Evolutionary conservation across 768 basidiomycete genomes (phyloP), one percentile per base, ranked within the genome.

Genomic region (Cantharellus anzutake): DNA sequence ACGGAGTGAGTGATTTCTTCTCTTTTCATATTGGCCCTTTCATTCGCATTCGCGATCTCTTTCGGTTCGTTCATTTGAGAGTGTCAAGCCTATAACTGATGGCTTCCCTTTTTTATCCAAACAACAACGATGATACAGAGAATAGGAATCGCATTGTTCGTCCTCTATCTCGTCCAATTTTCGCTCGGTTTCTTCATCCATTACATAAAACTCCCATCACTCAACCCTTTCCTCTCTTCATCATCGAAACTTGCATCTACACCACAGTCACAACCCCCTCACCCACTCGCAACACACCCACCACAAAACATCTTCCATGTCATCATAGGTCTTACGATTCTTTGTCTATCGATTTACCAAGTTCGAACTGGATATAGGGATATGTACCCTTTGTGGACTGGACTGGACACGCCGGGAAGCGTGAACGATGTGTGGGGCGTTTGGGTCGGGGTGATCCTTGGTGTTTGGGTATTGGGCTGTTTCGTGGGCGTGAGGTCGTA

Each of bases 241-340:
- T 68, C 42, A 63, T 62, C 0, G 63, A 35, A 57, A 5, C 16
- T 29, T 20, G 39, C 20, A 39, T 14, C 56, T 35, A 48, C 51
- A 3, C 40, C 7, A 16, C 57, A 16, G 4, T 41, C 50, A 20
- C 37, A 60, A 38, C 59, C 34, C 20, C 52, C 50, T 42, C 42
- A 69, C 38, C 76, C 44, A 11, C 44, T 11, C 44, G 11, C 11
- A 48, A 48, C 44, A 29, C 44, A 48, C 44, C 80, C 76, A 4
- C 67, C 72, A 51, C 80, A 76, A 62, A 81, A 83, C 65, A 82
- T 80, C 66, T 39, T 75, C 37, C 81, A 83, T 64, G 80, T 78
- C 7, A 60, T 78, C 11, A 59, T 81, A 0, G 82, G 81, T 0
- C 64, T 82, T 39, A 53, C 71, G 5, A 74, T 78, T 56, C 73